Conservation (phyloP, 768 basidiomycete species). For the Pisolithus marmoratus region DNA sequence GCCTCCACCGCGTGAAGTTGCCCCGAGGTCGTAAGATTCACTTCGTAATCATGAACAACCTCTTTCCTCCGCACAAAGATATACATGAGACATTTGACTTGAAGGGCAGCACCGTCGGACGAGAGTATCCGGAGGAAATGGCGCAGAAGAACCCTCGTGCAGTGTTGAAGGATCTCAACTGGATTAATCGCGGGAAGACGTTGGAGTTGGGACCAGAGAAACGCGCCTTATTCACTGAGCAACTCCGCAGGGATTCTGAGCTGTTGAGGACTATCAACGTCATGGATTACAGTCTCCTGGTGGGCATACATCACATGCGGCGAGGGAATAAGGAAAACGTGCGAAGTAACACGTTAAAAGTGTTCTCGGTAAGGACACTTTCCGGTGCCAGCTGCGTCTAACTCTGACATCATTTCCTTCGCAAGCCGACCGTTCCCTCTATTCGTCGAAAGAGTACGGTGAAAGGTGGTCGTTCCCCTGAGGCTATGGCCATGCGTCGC, state of each 20-base stretch:
- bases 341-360: conserved; percentile 82
- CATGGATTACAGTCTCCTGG: conserved; percentile 95
- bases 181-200: conserved; percentile 74
- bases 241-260: conserved; percentile 82
- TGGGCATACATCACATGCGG: conserved; percentile 90
- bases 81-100: conserved; percentile 97
- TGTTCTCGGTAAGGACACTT: conserved; percentile 70
- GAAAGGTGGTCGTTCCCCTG: conserved; percentile 55
- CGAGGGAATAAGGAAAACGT: conserved; percentile 91
- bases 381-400: neutral
- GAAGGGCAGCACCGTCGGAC: conserved; percentile 89
- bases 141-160: conserved; percentile 73
- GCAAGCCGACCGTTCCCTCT: conserved; percentile 64
- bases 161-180: conserved; percentile 94
- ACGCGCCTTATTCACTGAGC: conserved; percentile 83
- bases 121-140: conserved; percentile 83
- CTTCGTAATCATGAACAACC: conserved; percentile 99
- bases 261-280: conserved; percentile 78
- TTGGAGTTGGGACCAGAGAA: conserved; percentile 97
- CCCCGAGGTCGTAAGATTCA: conserved; percentile 94
- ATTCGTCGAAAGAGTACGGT: conserved; percentile 56
- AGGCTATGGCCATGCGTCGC: conserved; percentile 79
- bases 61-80: conserved; percentile 96
- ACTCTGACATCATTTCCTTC: neutral
- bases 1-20: conserved; percentile 94